phyloP scores from a whole-genome alignment of 2,329 filamentous ascomycete genomes.

The Ascochyta lentis region DNA sequence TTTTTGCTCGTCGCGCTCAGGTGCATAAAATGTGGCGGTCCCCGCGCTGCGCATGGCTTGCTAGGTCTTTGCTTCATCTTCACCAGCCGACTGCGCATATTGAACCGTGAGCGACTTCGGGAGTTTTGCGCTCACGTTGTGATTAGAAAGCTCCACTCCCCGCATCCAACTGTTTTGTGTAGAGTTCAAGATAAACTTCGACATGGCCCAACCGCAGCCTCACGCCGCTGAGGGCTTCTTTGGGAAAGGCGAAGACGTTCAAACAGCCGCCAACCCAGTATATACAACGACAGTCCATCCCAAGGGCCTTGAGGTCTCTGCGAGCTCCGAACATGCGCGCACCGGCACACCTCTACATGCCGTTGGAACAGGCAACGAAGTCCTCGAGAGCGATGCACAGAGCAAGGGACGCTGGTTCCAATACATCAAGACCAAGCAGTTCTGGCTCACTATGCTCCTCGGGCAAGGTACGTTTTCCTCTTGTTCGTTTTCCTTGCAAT shows the following conservation, averaged over 20 bases:
- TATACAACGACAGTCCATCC: conserved; percentile 30
- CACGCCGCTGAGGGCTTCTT: conserved; percentile 24
- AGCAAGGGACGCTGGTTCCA: conserved; percentile 61
- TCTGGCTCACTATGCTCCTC: conserved; percentile 81
- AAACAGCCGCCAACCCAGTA: conserved; percentile 12
- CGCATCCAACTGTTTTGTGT: background rate
- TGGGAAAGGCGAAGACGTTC: conserved; percentile 13
- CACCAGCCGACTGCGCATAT: conserved; percentile 14
- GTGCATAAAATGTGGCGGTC: conserved; percentile 33
- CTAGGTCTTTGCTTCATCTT: conserved; percentile 4
- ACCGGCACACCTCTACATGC: conserved; percentile 9
- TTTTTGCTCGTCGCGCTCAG: conserved; percentile 25
- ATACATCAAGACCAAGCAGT: conserved; percentile 83
- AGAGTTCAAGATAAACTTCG: background rate
- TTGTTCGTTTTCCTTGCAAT: background rate
- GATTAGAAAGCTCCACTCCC: conserved; percentile 44
- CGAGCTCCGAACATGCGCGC: conserved; percentile 41
- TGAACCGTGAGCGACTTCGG: conserved; percentile 49
- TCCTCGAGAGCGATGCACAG: conserved; percentile 46
- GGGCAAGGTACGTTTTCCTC: conserved; percentile 61
- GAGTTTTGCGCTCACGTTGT: conserved; percentile 51
- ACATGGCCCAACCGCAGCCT: conserved; percentile 24
- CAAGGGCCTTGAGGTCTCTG: conserved; percentile 28
- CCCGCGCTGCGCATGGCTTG: conserved; percentile 14
- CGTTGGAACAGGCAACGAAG: conserved; percentile 23